Evolutionary conservation across 2,329 filamentous ascomycete species (phyloP).

Genomic region (Magnaporthales sp.): DNA sequence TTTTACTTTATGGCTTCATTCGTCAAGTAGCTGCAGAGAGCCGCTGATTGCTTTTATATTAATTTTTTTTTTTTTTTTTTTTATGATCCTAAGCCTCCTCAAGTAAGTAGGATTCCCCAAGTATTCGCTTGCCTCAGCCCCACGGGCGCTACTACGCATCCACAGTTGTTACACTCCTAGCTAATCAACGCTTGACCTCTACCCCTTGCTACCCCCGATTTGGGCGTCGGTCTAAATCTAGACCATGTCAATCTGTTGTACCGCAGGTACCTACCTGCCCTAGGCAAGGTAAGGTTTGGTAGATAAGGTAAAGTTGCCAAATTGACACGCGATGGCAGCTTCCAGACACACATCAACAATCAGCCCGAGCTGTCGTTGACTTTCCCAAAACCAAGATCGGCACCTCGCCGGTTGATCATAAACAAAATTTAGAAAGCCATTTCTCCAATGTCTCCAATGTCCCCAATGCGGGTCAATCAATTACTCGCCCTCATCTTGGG

Average conservation of each 20-base stretch:
- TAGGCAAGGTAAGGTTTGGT: no score
- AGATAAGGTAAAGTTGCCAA: not conserved
- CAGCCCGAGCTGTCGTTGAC: not conserved
- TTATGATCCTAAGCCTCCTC: no score
- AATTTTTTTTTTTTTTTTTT: no score
- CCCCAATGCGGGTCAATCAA: conserved; percentile 1
- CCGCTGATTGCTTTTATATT: no score
- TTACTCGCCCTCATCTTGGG: conserved; percentile 6
- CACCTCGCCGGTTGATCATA: not conserved
- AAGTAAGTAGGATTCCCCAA: no score
- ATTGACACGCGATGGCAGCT: not conserved
- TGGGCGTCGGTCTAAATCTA: not conserved
- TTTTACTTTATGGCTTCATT: no score
- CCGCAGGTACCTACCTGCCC: no score
- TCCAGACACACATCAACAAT: not conserved
- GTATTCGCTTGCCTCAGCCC: no score
- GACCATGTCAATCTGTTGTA: not conserved
- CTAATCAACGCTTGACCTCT: not conserved
- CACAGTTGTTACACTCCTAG: no score
- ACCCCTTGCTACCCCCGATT: not conserved
- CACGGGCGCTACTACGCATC: no score
- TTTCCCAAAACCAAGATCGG: not conserved
- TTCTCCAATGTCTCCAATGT: no score
- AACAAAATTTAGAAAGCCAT: not conserved
- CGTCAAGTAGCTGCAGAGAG: no score